Conservation (phyloP, 768 basidiomycete species). For the Amanita exitialis region DNA sequence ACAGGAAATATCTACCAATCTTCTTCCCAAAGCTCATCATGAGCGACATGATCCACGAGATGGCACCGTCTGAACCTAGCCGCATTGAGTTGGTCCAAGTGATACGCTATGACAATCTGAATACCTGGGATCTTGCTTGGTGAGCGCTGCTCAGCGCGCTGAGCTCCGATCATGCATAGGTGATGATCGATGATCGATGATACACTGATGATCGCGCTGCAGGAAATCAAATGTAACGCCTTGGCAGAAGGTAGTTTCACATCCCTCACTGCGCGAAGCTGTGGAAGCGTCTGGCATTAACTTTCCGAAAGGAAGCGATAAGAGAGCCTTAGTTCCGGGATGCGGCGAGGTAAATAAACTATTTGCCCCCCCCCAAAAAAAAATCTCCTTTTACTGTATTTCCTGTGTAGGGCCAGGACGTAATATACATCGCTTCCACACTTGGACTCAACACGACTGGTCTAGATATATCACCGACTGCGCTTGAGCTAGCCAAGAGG, state of each 20-base stretch:
- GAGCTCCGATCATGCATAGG: too few relatives aligned
- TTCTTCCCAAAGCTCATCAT: too few relatives aligned
- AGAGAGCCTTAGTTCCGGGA: conserved; percentile 1
- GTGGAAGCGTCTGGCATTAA: neutral
- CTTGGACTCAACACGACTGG: conserved; percentile 40
- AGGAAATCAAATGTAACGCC: conserved; percentile 1
- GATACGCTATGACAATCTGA: neutral
- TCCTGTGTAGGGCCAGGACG: conserved; percentile 47
- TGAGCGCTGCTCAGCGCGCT: neutral
- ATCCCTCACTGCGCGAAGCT: conserved; percentile 1
- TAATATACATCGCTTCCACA: conserved; percentile 37
- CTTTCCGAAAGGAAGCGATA: neutral
- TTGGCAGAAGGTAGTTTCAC: neutral
- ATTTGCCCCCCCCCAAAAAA: neutral
- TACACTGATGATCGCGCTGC: too few relatives aligned
- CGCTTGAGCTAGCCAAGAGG: conserved; percentile 36
- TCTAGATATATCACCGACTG: conserved; percentile 47
- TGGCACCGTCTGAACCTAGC: neutral
- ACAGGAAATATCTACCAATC: too few relatives aligned
- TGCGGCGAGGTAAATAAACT: neutral
- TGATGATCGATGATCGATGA: too few relatives aligned
- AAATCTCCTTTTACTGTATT: neutral
- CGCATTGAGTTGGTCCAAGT: neutral
- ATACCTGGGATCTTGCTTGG: neutral
- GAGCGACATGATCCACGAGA: neutral